These are phyloP conservation scores for Calvatia gigantea DNA, from an alignment of 768 basidiomycete species.

Conservation along the genomic window DNA sequence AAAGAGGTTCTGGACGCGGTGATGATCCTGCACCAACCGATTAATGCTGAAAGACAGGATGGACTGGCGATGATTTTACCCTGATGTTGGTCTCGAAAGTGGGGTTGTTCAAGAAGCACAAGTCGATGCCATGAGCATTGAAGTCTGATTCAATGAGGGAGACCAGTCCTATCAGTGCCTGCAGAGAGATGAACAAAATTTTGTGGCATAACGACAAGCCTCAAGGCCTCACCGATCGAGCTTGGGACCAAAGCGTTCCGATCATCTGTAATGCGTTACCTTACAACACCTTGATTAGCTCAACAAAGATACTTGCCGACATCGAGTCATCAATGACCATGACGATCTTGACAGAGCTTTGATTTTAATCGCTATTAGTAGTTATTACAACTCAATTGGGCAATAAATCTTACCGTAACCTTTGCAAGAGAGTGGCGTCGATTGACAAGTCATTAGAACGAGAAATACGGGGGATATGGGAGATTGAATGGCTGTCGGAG, in stretches of 20 bases:
- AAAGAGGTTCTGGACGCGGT: conserved; percentile 13
- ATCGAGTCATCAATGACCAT: conserved; percentile 21
- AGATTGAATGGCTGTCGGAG: conserved; percentile 10
- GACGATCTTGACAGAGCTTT: conserved; percentile 20
- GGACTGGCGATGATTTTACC: background rate
- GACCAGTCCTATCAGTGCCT: conserved; percentile 8
- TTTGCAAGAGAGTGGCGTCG: background rate
- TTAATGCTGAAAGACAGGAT: background rate
- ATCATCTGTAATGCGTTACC: conserved; percentile 15
- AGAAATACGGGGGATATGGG: conserved; percentile 16
- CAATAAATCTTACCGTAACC: background rate
- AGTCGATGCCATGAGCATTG: conserved; percentile 6
- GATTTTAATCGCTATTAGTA: background rate
- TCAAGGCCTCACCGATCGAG: conserved; percentile 14
- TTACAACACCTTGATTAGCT: background rate
- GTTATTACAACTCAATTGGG: background rate
- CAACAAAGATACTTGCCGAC: conserved; percentile 14
- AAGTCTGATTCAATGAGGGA: conserved; percentile 8
- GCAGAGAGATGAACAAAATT: background rate
- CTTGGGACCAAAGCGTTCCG: conserved; percentile 17
- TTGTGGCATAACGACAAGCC: background rate
- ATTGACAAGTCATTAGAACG: background rate
- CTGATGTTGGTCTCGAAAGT: conserved; percentile 7
- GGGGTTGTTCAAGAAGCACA: conserved; percentile 9
- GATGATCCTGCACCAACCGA: conserved; percentile 9